Conservation (phyloP, 2,329 filamentous ascomycete species). For the Colletotrichum liaoningense region DNA sequence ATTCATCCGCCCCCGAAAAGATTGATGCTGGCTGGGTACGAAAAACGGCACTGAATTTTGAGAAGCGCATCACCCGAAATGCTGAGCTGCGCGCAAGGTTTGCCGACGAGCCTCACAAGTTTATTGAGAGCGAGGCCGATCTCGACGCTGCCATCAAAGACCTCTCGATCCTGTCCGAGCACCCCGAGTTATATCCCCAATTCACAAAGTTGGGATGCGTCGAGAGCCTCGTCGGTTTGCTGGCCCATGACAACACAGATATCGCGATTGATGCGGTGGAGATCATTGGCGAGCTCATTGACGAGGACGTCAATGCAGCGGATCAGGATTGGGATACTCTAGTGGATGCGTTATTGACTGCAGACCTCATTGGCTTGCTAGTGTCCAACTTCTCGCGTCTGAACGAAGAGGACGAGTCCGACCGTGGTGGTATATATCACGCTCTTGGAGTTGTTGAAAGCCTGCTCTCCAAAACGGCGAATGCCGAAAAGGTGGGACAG, state of each 20-base stretch:
- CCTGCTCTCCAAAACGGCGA: slow-evolving; percentile 76
- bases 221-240: slow-evolving; percentile 79
- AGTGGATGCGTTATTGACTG: slow-evolving; percentile 73
- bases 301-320: slow-evolving; percentile 88
- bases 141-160: slow-evolving; percentile 89
- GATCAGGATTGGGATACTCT: slow-evolving; percentile 84
- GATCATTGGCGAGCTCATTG: slow-evolving; percentile 89
- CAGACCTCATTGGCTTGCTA: slow-evolving; percentile 79
- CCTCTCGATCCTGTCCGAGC: slow-evolving; percentile 87
- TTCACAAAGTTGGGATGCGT: slow-evolving; percentile 82
- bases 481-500: slow-evolving; percentile 78
- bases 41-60: slow-evolving; percentile 83
- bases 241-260: slow-evolving; percentile 97
- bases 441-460: slow-evolving; percentile 87
- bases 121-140: slow-evolving; percentile 88
- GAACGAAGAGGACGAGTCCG: slow-evolving; percentile 77
- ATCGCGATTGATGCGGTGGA: slow-evolving; percentile 93
- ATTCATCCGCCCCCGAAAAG: slow-evolving; percentile 69
- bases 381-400: slow-evolving; percentile 83
- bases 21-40: slow-evolving; percentile 88
- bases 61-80: slow-evolving; percentile 92
- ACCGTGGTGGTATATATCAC: slow-evolving; percentile 89
- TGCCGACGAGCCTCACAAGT: slow-evolving; percentile 82
- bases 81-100: slow-evolving; percentile 88
- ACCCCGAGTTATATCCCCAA: slow-evolving; percentile 84